These are phyloP conservation scores for Neodidymelliopsis sp. DNA, from an alignment of 2,329 filamentous ascomycete genomes.

Conservation along the genomic window DNA sequence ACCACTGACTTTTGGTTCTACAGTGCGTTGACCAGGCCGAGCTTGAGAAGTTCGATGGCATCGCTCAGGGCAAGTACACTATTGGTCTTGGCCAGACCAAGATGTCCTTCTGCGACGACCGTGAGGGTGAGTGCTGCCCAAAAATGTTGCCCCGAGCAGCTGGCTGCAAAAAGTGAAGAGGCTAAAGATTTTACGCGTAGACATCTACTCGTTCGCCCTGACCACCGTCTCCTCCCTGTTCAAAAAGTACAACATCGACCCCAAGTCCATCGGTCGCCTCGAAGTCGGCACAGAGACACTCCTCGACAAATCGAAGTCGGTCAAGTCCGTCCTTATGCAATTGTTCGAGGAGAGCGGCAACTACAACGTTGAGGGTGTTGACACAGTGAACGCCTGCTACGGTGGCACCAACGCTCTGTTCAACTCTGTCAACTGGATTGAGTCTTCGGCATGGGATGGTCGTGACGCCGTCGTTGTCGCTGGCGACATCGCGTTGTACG, in stretches of 20 bases:
- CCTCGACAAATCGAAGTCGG: constrained; percentile 64
- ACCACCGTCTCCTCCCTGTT: constrained; percentile 61
- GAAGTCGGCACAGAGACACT: constrained; percentile 63
- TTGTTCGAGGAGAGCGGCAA: constrained; percentile 60
- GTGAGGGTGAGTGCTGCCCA: constrained; percentile 53
- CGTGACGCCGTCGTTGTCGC: constrained; percentile 61
- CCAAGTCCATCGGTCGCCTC: constrained; percentile 59
- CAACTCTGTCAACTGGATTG: constrained; percentile 63
- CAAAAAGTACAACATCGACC: constrained; percentile 61
- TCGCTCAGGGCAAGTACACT: constrained; percentile 60
- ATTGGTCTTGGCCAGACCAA: constrained; percentile 63
- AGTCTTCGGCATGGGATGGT: constrained; percentile 62
- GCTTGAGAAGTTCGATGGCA: constrained; percentile 64
- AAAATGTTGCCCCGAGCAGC: not conserved
- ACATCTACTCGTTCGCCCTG: constrained; percentile 63
- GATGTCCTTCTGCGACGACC: constrained; percentile 64
- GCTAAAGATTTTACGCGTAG: constrained; percentile 41
- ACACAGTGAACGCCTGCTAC: constrained; percentile 63
- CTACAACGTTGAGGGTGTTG: constrained; percentile 62
- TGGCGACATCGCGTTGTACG: constrained; percentile 63
- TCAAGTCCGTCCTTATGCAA: constrained; percentile 63
- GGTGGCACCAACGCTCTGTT: constrained; percentile 63
- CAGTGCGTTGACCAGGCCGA: constrained; percentile 63
- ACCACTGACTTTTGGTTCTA: constrained; percentile 18
- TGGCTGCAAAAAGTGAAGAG: not conserved